Evolutionary conservation across 176 grass and related monocot species (phyloP).

Genomic region (Zea mays): DNA sequence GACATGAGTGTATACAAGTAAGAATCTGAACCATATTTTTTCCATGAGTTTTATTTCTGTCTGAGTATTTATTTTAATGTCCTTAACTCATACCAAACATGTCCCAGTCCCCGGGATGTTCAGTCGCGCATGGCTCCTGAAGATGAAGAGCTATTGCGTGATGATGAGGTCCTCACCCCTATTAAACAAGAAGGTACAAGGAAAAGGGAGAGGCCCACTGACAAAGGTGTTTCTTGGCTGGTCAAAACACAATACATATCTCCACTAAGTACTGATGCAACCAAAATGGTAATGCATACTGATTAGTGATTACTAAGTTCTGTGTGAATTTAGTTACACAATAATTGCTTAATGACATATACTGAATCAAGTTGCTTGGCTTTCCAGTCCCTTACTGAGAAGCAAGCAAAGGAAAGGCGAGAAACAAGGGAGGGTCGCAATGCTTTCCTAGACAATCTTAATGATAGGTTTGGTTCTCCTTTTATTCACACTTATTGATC

Average conservation of each 20-base stretch:
- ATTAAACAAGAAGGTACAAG: conserved; percentile 91
- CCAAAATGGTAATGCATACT: conserved; percentile 66
- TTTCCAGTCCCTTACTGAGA: conserved; percentile 89
- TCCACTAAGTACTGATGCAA: conserved; percentile 78
- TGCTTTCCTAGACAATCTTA: conserved; percentile 81
- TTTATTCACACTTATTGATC: conserved; percentile 26
- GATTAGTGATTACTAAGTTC: conserved; percentile 12
- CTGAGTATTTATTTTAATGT: conserved; percentile 27
- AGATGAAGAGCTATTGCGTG: conserved; percentile 88
- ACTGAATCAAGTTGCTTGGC: conserved; percentile 21
- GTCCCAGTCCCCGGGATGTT: conserved; percentile 59
- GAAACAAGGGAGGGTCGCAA: conserved; percentile 75
- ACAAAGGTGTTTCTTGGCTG: conserved; percentile 97
- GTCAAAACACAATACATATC: conserved; percentile 99
- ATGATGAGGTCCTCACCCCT: conserved; percentile 84
- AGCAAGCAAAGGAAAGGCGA: conserved; percentile 97
- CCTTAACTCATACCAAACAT: conserved; percentile 28
- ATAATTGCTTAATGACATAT: conserved; percentile 16
- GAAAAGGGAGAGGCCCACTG: conserved; percentile 90
- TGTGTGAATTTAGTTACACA: conserved; percentile 41
- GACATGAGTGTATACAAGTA: conserved; percentile 97
- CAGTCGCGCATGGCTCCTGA: conserved; percentile 54
- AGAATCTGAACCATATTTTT: conserved; percentile 41
- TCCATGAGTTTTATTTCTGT: conserved; percentile 14
- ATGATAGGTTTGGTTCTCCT: conserved; percentile 60